Base-by-base conservation (phyloP, 257 asterid species). In the Solanum bulbocastanum region DNA sequence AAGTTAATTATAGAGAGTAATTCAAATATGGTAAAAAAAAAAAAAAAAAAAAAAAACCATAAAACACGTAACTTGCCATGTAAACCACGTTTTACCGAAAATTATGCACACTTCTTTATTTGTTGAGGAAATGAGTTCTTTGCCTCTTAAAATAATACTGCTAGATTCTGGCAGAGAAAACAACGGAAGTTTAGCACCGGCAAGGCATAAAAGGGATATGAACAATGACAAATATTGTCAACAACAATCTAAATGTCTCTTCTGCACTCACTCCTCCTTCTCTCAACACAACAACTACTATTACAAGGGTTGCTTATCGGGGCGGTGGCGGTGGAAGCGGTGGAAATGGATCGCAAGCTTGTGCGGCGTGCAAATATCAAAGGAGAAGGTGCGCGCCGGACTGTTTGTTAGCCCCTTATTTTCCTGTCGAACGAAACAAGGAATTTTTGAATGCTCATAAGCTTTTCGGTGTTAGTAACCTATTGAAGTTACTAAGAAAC, bases 361-460 rank as follows among this genome's bases (percentile, higher is more conserved):
- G 97, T 87, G 95, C 97, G 4, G 95, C 92, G 20, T 93, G 97
- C 92, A 93, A 91, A 82, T 88, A 91, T 84, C 95, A 89, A 36
- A 92, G 98, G 3, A 83, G 93, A 25, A 90, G 78, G 84, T 93
- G 95, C 27, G 25, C 81, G 6, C 85, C 90, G 8, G 87, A 18
- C 87, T 86, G 91, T 83, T 22, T 27, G 2, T 58, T 93, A 49
- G 92, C 94, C 10, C 91, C 92, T 8, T 93, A 92, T 83, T 94
- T 94, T 44, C 94, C 95, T 2, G 92, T 92, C 1, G 79, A 91
- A 16, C 85, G 85, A 25, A 90, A 23, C 10, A 46, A 66, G 5
- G 92, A 92, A 1, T 94, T 93, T 65, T 40, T 30, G 1, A 92
- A 94, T 39, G 93, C 87, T 1, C 94, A 89, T 71, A 90, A 71